Conservation (phyloP, 106 monocot genomes). For the Agapanthus africanus region DNA sequence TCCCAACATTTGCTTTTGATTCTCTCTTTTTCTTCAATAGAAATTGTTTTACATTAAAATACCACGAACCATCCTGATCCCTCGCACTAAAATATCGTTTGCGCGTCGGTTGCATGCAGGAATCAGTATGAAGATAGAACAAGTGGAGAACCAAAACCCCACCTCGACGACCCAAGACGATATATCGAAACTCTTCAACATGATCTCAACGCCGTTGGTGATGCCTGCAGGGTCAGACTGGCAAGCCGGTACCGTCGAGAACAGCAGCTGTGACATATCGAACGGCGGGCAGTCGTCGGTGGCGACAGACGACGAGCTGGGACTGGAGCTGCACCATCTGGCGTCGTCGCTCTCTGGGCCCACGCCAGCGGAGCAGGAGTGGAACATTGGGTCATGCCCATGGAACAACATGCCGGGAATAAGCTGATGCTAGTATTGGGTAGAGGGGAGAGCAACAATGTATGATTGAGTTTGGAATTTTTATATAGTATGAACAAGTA, state of each 20-base stretch:
- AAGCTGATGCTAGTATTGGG: too few relatives aligned
- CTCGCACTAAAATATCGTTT: not conserved
- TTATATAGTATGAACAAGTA: too few relatives aligned
- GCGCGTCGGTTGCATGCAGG: slow-evolving; percentile 3
- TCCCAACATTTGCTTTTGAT: not conserved
- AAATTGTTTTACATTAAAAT: not conserved
- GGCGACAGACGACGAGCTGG: slow-evolving; percentile 26
- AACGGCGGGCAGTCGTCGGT: slow-evolving; percentile 31
- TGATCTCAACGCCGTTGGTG: slow-evolving; percentile 15
- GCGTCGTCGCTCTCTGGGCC: slow-evolving; percentile 10
- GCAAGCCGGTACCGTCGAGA: slow-evolving; percentile 6
- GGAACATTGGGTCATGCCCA: slow-evolving; percentile 22
- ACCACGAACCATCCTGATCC: not conserved
- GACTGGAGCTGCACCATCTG: slow-evolving; percentile 31
- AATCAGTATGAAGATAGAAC: slow-evolving; percentile 10
- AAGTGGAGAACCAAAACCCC: too few relatives aligned
- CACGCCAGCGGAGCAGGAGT: slow-evolving; percentile 21
- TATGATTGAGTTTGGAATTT: too few relatives aligned
- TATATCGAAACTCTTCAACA: slow-evolving; percentile 26
- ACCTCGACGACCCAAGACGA: slow-evolving; percentile 5
- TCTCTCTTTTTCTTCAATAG: not conserved
- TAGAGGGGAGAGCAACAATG: too few relatives aligned
- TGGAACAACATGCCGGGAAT: slow-evolving; percentile 35
- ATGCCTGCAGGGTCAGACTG: not conserved
- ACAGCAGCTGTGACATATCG: slow-evolving; percentile 17